These are phyloP conservation scores for Saccharum hybrid DNA, from an alignment of 202 grass and related monocot genomes.

Conservation along the genomic window DNA sequence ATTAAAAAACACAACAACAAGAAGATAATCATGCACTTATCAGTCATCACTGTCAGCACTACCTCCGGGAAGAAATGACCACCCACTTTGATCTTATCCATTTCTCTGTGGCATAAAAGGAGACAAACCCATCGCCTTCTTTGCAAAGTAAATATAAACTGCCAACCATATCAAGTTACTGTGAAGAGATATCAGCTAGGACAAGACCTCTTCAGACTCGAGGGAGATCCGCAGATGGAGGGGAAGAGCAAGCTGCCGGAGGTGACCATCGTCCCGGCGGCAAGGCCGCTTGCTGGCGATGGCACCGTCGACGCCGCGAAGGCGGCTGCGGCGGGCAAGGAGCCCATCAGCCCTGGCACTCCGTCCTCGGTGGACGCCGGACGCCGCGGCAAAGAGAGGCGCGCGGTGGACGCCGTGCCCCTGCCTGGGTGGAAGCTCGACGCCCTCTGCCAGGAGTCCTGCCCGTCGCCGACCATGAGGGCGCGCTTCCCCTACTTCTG, in stretches of 20 bases:
- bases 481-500: constrained; percentile 72
- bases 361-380: constrained; percentile 12
- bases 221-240: constrained; percentile 38
- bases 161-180: neutral
- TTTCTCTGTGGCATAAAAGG: neutral
- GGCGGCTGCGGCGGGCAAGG: constrained; percentile 33
- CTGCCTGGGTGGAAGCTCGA: constrained; percentile 95
- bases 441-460: constrained; percentile 63
- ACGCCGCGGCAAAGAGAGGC: constrained; percentile 23
- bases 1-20: too few species aligned
- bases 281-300: constrained; percentile 5
- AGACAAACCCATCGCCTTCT: neutral
- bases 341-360: constrained; percentile 53
- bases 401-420: neutral
- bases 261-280: constrained; percentile 40
- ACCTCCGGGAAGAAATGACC: neutral
- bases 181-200: neutral
- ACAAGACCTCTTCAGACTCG: neutral
- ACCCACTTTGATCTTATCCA: constrained; percentile 43
- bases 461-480: constrained; percentile 46
- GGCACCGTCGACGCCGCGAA: neutral
- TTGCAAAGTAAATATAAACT: neutral
- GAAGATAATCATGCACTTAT: constrained; percentile 1
- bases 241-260: constrained; percentile 39
- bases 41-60: constrained; percentile 16